A percentile compares a stretch with the other conserved stretches of the same genome.
These are phyloP conservation scores for Calonectria pseudoreteaudii DNA, from an alignment of 2,329 filamentous ascomycete genomes.

Conservation along the genomic window DNA sequence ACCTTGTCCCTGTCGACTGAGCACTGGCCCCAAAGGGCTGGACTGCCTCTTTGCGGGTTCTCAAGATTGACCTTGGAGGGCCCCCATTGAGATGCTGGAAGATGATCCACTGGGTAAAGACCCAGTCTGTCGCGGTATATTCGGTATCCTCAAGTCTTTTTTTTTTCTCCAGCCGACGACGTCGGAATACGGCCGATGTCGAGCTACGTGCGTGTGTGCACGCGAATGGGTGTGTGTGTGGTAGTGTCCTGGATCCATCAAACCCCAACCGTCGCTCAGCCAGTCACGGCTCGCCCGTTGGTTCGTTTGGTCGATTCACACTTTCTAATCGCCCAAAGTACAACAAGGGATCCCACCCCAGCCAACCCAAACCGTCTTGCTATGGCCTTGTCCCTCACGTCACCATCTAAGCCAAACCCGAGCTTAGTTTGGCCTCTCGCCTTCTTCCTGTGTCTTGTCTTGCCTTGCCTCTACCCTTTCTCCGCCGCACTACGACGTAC, in stretches of 20 bases:
- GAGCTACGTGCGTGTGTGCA: slow-evolving; percentile 31
- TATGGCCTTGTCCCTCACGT: slow-evolving; percentile 41
- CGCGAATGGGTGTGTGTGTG: slow-evolving; percentile 31
- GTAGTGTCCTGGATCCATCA: slow-evolving; percentile 42
- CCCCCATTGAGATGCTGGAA: slow-evolving; percentile 34
- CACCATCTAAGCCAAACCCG: slow-evolving; percentile 35
- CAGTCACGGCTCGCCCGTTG: slow-evolving; percentile 37
- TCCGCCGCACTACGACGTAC: slow-evolving; percentile 24
- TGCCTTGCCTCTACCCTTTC: slow-evolving; percentile 14
- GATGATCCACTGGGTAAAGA: slow-evolving; percentile 16
- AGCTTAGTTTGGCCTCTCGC: slow-evolving; percentile 28
- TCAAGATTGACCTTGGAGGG: slow-evolving; percentile 11
- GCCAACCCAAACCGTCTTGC: slow-evolving; percentile 29
- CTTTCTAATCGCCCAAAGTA: slow-evolving; percentile 38
- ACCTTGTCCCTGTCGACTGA: slow-evolving; percentile 16
- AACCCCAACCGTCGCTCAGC: slow-evolving; percentile 27
- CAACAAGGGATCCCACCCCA: slow-evolving; percentile 35
- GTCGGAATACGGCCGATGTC: slow-evolving; percentile 43
- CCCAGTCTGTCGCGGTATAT: slow-evolving; percentile 27
- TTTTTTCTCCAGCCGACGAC: slow-evolving; percentile 25
- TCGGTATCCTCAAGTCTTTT: slow-evolving; percentile 21
- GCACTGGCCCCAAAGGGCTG: slow-evolving; percentile 15
- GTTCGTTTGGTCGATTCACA: slow-evolving; percentile 37
- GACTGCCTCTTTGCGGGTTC: slow-evolving; percentile 13
- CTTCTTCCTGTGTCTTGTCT: slow-evolving; percentile 14